phyloP scores from a whole-genome alignment of 2,329 filamentous ascomycete genomes.

The Seiridium unicorne region DNA sequence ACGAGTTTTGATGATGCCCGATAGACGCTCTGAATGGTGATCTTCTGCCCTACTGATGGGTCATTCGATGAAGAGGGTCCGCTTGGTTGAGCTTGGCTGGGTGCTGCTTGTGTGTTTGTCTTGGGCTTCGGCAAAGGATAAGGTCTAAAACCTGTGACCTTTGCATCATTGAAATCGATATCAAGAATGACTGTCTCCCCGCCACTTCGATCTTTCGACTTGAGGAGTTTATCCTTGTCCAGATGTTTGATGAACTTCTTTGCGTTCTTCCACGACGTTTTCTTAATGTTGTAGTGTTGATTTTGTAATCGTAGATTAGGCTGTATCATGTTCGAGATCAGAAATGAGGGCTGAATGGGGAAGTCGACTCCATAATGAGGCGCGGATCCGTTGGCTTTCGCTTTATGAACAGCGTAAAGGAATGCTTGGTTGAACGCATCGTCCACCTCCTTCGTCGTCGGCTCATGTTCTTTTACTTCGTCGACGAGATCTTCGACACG shows the following conservation, averaged over 20 bases:
- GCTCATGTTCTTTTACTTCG: constrained; percentile 45
- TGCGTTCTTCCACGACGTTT: constrained; percentile 68
- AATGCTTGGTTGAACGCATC: constrained; percentile 64
- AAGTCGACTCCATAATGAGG: constrained; percentile 56
- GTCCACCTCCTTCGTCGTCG: constrained; percentile 65
- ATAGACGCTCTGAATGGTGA: constrained; percentile 19
- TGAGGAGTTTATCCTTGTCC: constrained; percentile 62
- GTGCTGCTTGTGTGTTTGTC: constrained; percentile 20
- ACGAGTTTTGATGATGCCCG: constrained; percentile 17
- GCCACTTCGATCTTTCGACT: constrained; percentile 62
- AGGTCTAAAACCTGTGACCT: constrained; percentile 55
- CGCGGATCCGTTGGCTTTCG: constrained; percentile 53
- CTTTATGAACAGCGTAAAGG: constrained; percentile 59
- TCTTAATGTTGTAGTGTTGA: constrained; percentile 64
- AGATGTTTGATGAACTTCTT: constrained; percentile 69
- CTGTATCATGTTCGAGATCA: constrained; percentile 64
- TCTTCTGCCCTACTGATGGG: constrained; percentile 8
- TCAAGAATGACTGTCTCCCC: constrained; percentile 64
- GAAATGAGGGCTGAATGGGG: constrained; percentile 60
- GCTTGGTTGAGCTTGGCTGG: background rate
- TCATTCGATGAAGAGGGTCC: constrained; percentile 1
- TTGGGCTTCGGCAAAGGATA: constrained; percentile 55
- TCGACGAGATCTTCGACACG: constrained; percentile 30
- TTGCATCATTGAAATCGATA: constrained; percentile 59
- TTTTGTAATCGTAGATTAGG: constrained; percentile 62